Percentiles rank a stretch among this genome's conserved stretches.
These are phyloP conservation scores for Arthroderma uncinatum DNA, from an alignment of 2,329 filamentous ascomycete genomes.

Conservation along the genomic window DNA sequence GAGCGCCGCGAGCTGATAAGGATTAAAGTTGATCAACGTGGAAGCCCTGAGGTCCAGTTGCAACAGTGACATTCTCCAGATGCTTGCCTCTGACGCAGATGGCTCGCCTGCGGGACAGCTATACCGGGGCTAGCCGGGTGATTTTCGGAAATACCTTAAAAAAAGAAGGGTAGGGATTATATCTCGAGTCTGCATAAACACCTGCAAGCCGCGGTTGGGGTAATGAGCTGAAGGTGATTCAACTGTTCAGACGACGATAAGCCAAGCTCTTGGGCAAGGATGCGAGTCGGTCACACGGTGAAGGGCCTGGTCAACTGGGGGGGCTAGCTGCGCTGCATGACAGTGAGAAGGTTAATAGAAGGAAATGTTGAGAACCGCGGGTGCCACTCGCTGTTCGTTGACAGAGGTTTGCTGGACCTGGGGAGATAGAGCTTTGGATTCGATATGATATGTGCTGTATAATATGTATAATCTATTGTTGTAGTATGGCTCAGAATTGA, in stretches of 20 bases:
- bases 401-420: not conserved
- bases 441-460: not conserved
- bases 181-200: not conserved
- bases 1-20: not conserved
- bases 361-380: not conserved
- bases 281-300: not conserved
- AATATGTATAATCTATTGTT: not conserved
- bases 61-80: constrained; percentile 6
- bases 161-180: not conserved
- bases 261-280: constrained; percentile 1
- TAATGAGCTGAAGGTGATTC: not conserved
- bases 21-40: constrained; percentile 5
- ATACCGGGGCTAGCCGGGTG: constrained; percentile 4
- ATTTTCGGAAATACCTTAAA: constrained; percentile 4
- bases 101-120: not conserved
- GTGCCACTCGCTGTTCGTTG: not conserved
- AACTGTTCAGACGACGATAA: not conserved
- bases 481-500: not conserved
- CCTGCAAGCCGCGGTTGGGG: not conserved
- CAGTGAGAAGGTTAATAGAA: not conserved
- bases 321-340: not conserved
- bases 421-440: not conserved
- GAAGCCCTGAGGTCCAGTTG: constrained; percentile 2
- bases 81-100: not conserved
- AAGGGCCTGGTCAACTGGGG: not conserved